Conservation (phyloP, 2,329 filamentous ascomycete species). For the Epichloe gansuensis region DNA sequence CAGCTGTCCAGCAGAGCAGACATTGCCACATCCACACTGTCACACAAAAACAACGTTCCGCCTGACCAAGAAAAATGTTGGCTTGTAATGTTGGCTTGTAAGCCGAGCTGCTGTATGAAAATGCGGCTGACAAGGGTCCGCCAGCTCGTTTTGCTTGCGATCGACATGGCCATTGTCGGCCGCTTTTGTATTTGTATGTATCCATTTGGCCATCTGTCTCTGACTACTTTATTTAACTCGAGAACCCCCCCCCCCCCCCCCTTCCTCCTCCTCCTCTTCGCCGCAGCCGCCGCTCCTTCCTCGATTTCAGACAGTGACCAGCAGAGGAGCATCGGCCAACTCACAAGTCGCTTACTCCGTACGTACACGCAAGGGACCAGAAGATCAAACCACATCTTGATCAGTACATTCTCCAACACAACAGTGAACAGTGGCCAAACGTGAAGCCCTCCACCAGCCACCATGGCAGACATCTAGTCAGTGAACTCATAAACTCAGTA, state of each 20-base stretch:
- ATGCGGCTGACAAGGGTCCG: conserved; percentile 1
- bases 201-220: conserved; percentile 4
- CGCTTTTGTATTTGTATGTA: neutral
- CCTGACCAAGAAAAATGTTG: neutral
- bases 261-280: no score
- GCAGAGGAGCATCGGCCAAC: neutral
- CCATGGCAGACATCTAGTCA: conserved; percentile 14
- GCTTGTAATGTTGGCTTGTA: neutral
- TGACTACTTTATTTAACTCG: conserved; percentile 6
- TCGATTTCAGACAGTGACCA: neutral
- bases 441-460: conserved; percentile 2
- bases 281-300: neutral
- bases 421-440: neutral
- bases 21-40: neutral
- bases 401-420: neutral
- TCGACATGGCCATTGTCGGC: conserved; percentile 8
- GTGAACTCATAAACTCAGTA: neutral
- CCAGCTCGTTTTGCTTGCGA: conserved; percentile 2
- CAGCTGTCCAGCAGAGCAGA: no score
- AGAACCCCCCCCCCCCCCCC: conserved; percentile 1
- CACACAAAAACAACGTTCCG: neutral
- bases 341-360: neutral
- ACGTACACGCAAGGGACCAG: neutral
- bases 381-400: neutral
- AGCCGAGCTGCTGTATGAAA: neutral